These are phyloP conservation scores for Colletotrichum caudatum DNA, from an alignment of 2,329 filamentous ascomycete species.

Conservation along the genomic window DNA sequence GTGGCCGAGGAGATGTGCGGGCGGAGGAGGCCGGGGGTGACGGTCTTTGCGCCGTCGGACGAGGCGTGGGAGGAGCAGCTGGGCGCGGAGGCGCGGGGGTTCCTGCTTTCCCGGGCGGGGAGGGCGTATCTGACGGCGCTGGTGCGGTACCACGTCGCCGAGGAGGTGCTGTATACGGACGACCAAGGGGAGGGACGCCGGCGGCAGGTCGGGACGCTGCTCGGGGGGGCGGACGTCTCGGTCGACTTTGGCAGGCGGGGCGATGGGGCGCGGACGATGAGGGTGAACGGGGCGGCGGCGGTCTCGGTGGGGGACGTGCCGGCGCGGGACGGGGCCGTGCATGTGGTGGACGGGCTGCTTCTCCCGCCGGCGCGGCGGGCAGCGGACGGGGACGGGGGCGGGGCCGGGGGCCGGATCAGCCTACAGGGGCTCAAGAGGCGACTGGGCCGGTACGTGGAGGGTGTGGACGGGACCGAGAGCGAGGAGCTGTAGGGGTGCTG, in stretches of 20 bases:
- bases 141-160: constrained; percentile 26
- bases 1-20: neutral
- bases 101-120: constrained; percentile 5
- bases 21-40: neutral
- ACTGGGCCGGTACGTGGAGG: neutral
- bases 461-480: neutral
- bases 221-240: neutral
- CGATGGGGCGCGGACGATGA: no score
- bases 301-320: constrained; percentile 19
- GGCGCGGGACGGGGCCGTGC: constrained; percentile 25
- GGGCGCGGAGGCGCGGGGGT: neutral
- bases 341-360: constrained; percentile 25
- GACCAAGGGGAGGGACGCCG: neutral
- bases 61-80: constrained; percentile 3
- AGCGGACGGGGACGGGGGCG: no score
- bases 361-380: constrained; percentile 3
- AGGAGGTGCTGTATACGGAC: constrained; percentile 1
- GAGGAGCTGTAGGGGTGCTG: constrained; percentile 8
- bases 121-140: neutral
- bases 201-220: neutral
- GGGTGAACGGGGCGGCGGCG: neutral
- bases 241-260: neutral
- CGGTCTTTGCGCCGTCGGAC: constrained; percentile 31
- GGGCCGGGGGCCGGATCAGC: neutral
- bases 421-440: constrained; percentile 14